Evolutionary conservation across 176 grass and related monocot genomes (phyloP), one percentile per base, ranked within the genome.

Genomic region (Pharus latifolius): DNA sequence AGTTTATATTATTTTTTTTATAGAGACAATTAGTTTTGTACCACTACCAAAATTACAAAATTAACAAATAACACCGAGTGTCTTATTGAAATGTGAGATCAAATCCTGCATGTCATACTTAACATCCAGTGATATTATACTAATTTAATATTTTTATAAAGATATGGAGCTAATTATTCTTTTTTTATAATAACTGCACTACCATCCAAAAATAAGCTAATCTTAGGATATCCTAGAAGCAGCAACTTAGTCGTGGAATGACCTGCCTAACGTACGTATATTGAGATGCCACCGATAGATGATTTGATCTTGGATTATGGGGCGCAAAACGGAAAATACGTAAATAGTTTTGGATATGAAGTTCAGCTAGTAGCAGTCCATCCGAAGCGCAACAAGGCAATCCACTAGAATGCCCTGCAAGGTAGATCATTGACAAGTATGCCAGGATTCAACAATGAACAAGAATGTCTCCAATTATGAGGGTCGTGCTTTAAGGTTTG

Each of bases 331-430:
- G n/a, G n/a, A n/a, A n/a, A n/a, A 45, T 54, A 35, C 14, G 60
- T 63, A 14, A 53, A 35, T 8, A 51, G 49, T 53, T 26, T 30
- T 60, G 55, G 25, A n/a, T 23, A 56, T 63, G 56, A 65, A 77
- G 2, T 45, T 73, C 22, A 46, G 57, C 42, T 20, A 67, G n/a
- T 0, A 79, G 35, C 46, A 62, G 53, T 37, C 43, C 44, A 37
- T 58, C 72, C 69, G 41, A 78, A 92, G 84, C 84, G 81, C 84
- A 58, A 92, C 78, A 82, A 92, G 89, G 84, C 89, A 92, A 63
- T 92, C 89, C 62, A 88, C 72, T 20, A 92, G 74, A 75, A 88
- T 62, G 46, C 78, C 78, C 31, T 84, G 81, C 84, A 85, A 88
- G 63, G 8, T 45, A 74, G 15, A 42, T 12, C 31, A 45, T 37